phyloP scores from a whole-genome alignment of 2,329 filamentous ascomycete species.

The Purpureocillium lavendulum region DNA sequence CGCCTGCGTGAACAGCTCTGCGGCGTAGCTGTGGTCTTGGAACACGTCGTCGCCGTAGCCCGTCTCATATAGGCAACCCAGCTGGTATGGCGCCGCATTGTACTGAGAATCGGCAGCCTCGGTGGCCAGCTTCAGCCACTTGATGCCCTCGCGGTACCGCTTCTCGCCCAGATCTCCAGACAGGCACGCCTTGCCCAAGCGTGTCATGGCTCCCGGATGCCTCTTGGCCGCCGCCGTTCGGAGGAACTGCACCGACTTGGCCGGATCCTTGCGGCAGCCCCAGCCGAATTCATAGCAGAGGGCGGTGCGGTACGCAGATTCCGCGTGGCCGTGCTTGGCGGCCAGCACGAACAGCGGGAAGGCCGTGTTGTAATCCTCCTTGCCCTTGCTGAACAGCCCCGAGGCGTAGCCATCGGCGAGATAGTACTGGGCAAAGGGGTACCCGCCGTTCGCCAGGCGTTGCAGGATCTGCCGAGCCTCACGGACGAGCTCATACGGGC shows the following conservation, averaged over 20 bases:
- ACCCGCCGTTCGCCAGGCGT: slow-evolving; percentile 75
- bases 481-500: slow-evolving; percentile 62
- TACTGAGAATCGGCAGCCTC: slow-evolving; percentile 89
- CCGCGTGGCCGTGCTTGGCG: slow-evolving; percentile 93
- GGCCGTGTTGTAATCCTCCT: slow-evolving; percentile 82
- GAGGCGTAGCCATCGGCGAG: slow-evolving; percentile 90
- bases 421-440: slow-evolving; percentile 97
- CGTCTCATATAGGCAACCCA: slow-evolving; percentile 79
- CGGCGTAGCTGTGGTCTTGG: slow-evolving; percentile 80
- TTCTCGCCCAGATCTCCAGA: slow-evolving; percentile 82
- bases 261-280: slow-evolving; percentile 83
- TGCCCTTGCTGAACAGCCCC: slow-evolving; percentile 90
- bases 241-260: slow-evolving; percentile 90
- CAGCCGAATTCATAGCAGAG: slow-evolving; percentile 98
- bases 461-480: slow-evolving; percentile 89
- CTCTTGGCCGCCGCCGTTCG: slow-evolving; percentile 85
- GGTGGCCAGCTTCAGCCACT: slow-evolving; percentile 90
- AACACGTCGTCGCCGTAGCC: slow-evolving; percentile 96
- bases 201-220: slow-evolving; percentile 89
- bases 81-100: slow-evolving; percentile 84
- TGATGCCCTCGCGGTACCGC: slow-evolving; percentile 82
- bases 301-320: slow-evolving; percentile 87
- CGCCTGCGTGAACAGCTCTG: slow-evolving; percentile 87
- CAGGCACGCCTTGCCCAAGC: slow-evolving; percentile 83
- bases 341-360: slow-evolving; percentile 90